Conservation (phyloP, 1,139 yeast genomes). For the Ogataea hybrid region DNA sequence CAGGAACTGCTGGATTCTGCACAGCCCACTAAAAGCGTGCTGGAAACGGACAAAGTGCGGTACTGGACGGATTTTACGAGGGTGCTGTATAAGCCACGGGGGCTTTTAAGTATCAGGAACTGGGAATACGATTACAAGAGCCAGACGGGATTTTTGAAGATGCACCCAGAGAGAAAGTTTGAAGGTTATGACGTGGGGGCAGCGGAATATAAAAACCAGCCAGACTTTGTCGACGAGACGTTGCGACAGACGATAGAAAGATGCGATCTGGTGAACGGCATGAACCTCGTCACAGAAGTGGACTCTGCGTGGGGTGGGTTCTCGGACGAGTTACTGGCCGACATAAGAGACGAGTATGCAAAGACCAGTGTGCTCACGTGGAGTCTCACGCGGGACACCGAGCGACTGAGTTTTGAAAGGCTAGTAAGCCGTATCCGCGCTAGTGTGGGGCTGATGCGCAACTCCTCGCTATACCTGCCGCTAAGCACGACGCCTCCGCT, state of each 20-base stretch:
- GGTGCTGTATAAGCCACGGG: constrained; percentile 63
- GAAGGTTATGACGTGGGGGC: constrained; percentile 45
- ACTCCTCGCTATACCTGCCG: constrained; percentile 53
- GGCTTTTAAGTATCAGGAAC: constrained; percentile 49
- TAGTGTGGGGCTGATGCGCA: constrained; percentile 42
- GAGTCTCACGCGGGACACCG: constrained; percentile 39
- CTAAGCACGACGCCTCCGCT: constrained; percentile 28
- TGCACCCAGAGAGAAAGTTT: constrained; percentile 37
- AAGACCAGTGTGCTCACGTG: constrained; percentile 59
- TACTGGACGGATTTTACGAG: constrained; percentile 86
- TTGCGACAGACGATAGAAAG: constrained; percentile 70
- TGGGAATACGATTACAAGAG: constrained; percentile 51
- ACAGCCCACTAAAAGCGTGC: constrained; percentile 27
- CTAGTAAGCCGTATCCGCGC: constrained; percentile 46
- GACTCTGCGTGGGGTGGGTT: constrained; percentile 90
- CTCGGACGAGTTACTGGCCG: constrained; percentile 48
- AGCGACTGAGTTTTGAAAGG: background rate
- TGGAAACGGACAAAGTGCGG: constrained; percentile 43
- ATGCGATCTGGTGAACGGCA: constrained; percentile 71
- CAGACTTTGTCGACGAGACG: constrained; percentile 54
- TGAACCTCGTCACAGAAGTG: constrained; percentile 64
- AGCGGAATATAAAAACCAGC: constrained; percentile 42
- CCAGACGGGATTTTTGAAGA: constrained; percentile 37
- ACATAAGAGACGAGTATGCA: constrained; percentile 70
- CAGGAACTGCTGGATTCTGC: constrained; percentile 63